Base-by-base conservation (phyloP, 1,284 basidiomycete genomes). In the Porphyrellus sp. region DNA sequence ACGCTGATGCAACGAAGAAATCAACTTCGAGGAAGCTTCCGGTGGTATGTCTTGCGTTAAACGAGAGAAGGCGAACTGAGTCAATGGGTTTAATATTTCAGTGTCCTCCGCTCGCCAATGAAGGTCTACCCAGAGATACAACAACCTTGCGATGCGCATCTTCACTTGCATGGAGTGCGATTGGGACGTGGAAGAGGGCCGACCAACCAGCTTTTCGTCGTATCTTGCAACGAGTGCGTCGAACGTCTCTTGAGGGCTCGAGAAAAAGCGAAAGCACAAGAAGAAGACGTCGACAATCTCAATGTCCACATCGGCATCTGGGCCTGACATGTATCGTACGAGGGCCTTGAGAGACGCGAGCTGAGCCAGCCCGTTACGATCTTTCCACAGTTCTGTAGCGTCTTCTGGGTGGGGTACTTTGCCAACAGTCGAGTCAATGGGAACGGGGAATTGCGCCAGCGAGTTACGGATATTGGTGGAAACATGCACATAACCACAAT, bases 191-290 rank as follows among this genome's bases (percentile, higher is more conserved):
- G 68, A 68, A 25, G 64, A 57, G 20, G 68, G 62, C n/a, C 54
- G 54, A 9, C 46, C 48, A 0, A 70, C 64, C 9, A 68, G 59
- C 5, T 50, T 49, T 50, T 84, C 74, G 53, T 81, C 70, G 68
- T 81, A 94, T 25, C 90, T 81, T 5, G 70, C 67, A 23, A 81
- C 64, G 4, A 93, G 70, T 8, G 77, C 74, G 0, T 77, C 69
- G 18, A 86, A 72, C 11, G 91, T 74, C 24, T 79, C 75, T 5
- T 54, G 42, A 0, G 91, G 81, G 2, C 77, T 78, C 5, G 83
- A 79, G 70, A 90, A 91, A 56, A 85, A 77, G 18, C 89, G 80
- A 71, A 93, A 93, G 51, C 81, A 85, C 33, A 86, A 72, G 72
- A 91, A 88, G 71, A 94, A 91, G 1, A 82, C 70, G 27, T 77